Percentiles rank a stretch among this genome's conserved stretches.
phyloP scores from a whole-genome alignment of 345 rosid genomes.

The Heritiera fomes region DNA sequence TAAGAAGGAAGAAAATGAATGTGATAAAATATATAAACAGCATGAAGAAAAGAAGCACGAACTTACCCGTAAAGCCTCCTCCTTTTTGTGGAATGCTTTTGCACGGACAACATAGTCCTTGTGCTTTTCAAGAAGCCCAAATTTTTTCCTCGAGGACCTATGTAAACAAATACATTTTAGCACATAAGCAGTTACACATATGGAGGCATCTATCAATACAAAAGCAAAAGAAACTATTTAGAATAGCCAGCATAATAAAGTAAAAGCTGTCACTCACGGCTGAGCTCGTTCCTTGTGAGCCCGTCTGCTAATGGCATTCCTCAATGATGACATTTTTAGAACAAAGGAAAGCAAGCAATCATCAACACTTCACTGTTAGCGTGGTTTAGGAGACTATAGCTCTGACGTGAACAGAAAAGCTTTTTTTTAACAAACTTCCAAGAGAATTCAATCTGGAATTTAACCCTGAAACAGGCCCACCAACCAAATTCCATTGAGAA shows the following conservation, averaged over 20 bases:
- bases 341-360: not conserved
- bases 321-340: conserved; percentile 69
- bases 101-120: conserved; percentile 88
- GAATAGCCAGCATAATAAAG: not conserved
- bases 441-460: not conserved
- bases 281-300: conserved; percentile 91
- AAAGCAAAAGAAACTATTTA: not conserved
- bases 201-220: not conserved
- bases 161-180: not conserved
- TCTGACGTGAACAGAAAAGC: not conserved
- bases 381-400: not conserved
- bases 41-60: not conserved
- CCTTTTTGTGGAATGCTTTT: conserved; percentile 65
- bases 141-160: conserved; percentile 69
- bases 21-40: not conserved
- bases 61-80: conserved; percentile 54
- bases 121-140: conserved; percentile 87
- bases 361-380: not conserved
- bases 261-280: conserved; percentile 51
- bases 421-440: not conserved
- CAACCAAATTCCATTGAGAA: not conserved
- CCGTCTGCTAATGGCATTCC: conserved; percentile 63
- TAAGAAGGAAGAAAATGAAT: not conserved
- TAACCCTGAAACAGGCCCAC: not conserved
- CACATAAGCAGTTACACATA: not conserved